phyloP scores from a whole-genome alignment of 495 filamentous ascomycete species.

The Parathielavia appendiculata region DNA sequence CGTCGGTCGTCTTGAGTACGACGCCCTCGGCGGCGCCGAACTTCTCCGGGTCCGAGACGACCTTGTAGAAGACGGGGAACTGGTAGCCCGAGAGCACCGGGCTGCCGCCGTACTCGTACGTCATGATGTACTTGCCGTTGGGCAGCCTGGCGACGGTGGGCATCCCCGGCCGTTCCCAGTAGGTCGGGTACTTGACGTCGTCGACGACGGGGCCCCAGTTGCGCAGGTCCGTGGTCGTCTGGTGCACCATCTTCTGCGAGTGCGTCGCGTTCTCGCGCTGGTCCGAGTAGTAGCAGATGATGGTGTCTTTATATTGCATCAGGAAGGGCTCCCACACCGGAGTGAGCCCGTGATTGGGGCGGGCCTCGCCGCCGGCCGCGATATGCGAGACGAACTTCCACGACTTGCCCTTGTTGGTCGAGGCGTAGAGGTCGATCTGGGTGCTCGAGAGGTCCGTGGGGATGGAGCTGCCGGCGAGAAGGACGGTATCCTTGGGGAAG shows the following conservation, averaged over 20 bases:
- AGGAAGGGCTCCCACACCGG: slow-evolving; percentile 71
- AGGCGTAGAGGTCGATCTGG: slow-evolving; percentile 49
- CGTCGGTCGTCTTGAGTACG: slow-evolving; percentile 43
- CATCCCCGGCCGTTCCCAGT: slow-evolving; percentile 66
- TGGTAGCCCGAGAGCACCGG: slow-evolving; percentile 27
- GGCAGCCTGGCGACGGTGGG: slow-evolving; percentile 54
- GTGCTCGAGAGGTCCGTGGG: slow-evolving; percentile 8
- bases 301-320: slow-evolving; percentile 48
- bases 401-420: slow-evolving; percentile 50
- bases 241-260: slow-evolving; percentile 63
- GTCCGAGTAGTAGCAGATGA: slow-evolving; percentile 66
- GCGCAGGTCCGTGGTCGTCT: slow-evolving; percentile 51
- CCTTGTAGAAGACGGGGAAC: slow-evolving; percentile 55
- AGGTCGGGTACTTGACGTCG: slow-evolving; percentile 55
- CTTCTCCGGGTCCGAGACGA: slow-evolving; percentile 47
- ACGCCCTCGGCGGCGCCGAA: slow-evolving; percentile 44
- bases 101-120: slow-evolving; percentile 57
- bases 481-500: slow-evolving; percentile 7
- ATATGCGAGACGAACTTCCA: slow-evolving; percentile 65
- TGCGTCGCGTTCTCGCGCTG: slow-evolving; percentile 55
- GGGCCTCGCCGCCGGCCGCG: slow-evolving; percentile 56
- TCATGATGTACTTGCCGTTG: slow-evolving; percentile 56
- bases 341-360: slow-evolving; percentile 57
- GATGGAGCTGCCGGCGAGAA: slow-evolving; percentile 7
- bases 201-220: slow-evolving; percentile 56